Conservation (phyloP, 306 rosid species). For the Erythrophleum fordii region DNA sequence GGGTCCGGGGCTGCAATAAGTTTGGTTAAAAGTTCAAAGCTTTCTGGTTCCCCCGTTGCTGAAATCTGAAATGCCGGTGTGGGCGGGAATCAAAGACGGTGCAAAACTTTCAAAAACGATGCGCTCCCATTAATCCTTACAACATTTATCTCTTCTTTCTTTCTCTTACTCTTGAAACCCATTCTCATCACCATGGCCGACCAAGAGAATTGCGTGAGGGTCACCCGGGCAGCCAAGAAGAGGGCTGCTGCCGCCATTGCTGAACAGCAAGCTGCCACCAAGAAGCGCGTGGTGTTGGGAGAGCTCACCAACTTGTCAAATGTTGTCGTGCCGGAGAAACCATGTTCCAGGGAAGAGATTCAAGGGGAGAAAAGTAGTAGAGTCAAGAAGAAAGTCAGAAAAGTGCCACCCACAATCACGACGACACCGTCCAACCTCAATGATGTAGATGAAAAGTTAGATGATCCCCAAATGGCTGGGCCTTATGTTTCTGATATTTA, state of each 20-base stretch:
- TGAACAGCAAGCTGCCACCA: conserved; percentile 40
- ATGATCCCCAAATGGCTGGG: conserved; percentile 64
- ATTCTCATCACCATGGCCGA: conserved; percentile 35
- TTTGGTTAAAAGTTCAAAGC: not conserved
- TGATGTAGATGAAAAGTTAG: not conserved
- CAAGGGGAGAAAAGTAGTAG: conserved; percentile 34
- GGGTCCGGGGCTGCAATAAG: not conserved
- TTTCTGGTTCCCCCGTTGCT: not conserved
- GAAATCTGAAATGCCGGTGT: not conserved
- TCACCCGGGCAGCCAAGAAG: conserved; percentile 67
- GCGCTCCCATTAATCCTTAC: not conserved
- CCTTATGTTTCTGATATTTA: conserved; percentile 75
- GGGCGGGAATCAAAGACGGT: conserved; percentile 19
- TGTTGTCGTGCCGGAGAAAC: conserved; percentile 13
- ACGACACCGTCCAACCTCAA: not conserved
- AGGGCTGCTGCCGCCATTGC: conserved; percentile 55
- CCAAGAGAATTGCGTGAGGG: conserved; percentile 25
- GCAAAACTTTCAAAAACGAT: conserved; percentile 14
- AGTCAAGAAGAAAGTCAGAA: conserved; percentile 16
- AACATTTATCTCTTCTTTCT: not conserved
- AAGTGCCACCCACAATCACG: not conserved
- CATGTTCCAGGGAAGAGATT: not conserved
- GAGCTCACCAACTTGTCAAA: conserved; percentile 58
- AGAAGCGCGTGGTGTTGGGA: conserved; percentile 76
- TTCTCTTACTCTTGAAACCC: conserved; percentile 39